Conservation (phyloP, 2,329 filamentous ascomycete genomes). For the Nothophaeocryptopus gaeumannii region DNA sequence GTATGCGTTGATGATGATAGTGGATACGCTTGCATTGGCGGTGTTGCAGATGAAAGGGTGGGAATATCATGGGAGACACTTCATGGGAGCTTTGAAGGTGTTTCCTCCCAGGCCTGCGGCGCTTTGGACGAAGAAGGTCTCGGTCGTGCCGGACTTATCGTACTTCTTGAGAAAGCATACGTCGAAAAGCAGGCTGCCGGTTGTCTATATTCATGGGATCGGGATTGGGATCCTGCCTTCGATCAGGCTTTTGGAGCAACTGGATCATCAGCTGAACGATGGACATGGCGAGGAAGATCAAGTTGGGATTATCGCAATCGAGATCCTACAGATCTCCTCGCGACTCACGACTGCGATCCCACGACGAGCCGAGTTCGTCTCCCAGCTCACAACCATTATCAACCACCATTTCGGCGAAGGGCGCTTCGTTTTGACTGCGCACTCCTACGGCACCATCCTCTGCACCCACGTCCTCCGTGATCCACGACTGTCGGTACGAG, state of each 20-base stretch:
- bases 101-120: slow-evolving; percentile 60
- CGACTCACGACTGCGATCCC: slow-evolving; percentile 58
- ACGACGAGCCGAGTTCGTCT: slow-evolving; percentile 52
- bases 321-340: slow-evolving; percentile 64
- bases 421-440: slow-evolving; percentile 59
- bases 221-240: slow-evolving; percentile 67
- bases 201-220: slow-evolving; percentile 70
- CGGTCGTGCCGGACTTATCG: slow-evolving; percentile 51
- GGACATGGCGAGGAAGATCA: slow-evolving; percentile 38
- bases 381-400: slow-evolving; percentile 57
- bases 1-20: slow-evolving; percentile 57
- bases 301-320: slow-evolving; percentile 63
- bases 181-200: slow-evolving; percentile 55
- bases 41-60: slow-evolving; percentile 27
- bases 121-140: slow-evolving; percentile 47
- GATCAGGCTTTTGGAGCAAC: slow-evolving; percentile 53
- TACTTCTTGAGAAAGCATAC: slow-evolving; percentile 68
- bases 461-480: slow-evolving; percentile 60
- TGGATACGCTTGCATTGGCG: slow-evolving; percentile 42
- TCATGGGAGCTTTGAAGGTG: slow-evolving; percentile 43
- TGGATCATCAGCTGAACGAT: slow-evolving; percentile 40
- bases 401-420: slow-evolving; percentile 58
- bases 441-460: slow-evolving; percentile 62
- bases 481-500: slow-evolving; percentile 42
- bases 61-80: slow-evolving; percentile 22